Conservation (phyloP, 306 rosid genomes). For the Dicorynia guianensis region DNA sequence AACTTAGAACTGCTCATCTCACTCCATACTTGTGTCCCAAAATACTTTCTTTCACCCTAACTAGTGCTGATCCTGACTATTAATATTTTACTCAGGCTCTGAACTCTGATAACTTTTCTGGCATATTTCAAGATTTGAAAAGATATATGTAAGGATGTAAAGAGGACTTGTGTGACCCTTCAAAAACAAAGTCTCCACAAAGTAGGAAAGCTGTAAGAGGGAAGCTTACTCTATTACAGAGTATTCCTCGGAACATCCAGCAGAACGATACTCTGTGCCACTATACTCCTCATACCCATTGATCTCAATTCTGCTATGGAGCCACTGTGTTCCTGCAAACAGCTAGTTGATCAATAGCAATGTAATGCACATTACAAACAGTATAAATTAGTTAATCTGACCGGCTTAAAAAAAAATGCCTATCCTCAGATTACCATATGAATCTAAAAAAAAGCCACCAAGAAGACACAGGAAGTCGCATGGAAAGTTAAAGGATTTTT, state of each 20-base stretch:
- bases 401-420: neutral
- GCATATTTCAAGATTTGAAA: neutral
- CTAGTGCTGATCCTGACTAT: neutral
- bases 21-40: too few species aligned
- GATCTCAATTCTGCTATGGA: slow-evolving; percentile 82
- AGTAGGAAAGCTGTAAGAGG: slow-evolving; percentile 12
- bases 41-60: too few species aligned
- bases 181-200: slow-evolving; percentile 1
- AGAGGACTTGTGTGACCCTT: slow-evolving; percentile 17
- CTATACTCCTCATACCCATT: slow-evolving; percentile 93
- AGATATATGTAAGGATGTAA: slow-evolving; percentile 7
- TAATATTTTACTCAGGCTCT: neutral
- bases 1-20: too few species aligned
- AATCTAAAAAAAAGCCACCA: neutral
- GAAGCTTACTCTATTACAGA: slow-evolving; percentile 68
- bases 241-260: slow-evolving; percentile 96
- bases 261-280: slow-evolving; percentile 87
- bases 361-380: slow-evolving; percentile 12
- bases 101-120: neutral
- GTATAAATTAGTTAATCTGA: slow-evolving; percentile 20
- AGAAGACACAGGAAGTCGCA: neutral
- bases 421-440: neutral
- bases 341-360: slow-evolving; percentile 28
- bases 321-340: slow-evolving; percentile 84
- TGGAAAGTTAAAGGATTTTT: slow-evolving; percentile 5